Evolutionary conservation across 352 stramenopile species (phyloP).

Genomic region (Pythium inflatum): DNA sequence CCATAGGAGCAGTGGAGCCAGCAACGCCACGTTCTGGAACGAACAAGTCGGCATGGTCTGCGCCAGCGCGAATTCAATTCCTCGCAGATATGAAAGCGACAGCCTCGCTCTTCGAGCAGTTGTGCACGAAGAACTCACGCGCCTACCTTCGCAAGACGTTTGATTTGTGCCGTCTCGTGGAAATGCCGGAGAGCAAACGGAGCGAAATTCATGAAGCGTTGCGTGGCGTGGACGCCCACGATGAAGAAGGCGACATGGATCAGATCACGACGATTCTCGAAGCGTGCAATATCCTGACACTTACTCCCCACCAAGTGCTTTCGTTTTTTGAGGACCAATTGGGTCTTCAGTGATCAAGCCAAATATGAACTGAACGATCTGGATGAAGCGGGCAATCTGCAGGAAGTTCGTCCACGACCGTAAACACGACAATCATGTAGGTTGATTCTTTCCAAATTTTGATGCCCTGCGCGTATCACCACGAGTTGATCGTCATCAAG

Average conservation of each 20-base stretch:
- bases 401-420: no score
- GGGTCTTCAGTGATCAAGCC: constrained; percentile 3
- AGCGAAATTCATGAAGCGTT: constrained; percentile 54
- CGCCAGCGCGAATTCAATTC: constrained; percentile 42
- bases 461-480: not conserved
- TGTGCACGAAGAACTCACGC: constrained; percentile 35
- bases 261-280: constrained; percentile 78
- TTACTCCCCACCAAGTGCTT: constrained; percentile 54
- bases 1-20: constrained; percentile 25
- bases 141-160: constrained; percentile 51
- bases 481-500: constrained; percentile 43
- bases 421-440: not conserved
- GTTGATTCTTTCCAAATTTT: not conserved
- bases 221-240: constrained; percentile 27
- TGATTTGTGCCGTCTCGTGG: constrained; percentile 50
- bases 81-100: constrained; percentile 44
- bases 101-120: constrained; percentile 38
- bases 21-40: not conserved
- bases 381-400: no score
- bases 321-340: constrained; percentile 28
- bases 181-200: constrained; percentile 45
- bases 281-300: constrained; percentile 53
- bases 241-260: constrained; percentile 36
- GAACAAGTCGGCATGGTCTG: constrained; percentile 22
- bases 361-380: not conserved